Evolutionary conservation across 148 eudicot species (phyloP).

Genomic region (Rhododendron griersonianum): DNA sequence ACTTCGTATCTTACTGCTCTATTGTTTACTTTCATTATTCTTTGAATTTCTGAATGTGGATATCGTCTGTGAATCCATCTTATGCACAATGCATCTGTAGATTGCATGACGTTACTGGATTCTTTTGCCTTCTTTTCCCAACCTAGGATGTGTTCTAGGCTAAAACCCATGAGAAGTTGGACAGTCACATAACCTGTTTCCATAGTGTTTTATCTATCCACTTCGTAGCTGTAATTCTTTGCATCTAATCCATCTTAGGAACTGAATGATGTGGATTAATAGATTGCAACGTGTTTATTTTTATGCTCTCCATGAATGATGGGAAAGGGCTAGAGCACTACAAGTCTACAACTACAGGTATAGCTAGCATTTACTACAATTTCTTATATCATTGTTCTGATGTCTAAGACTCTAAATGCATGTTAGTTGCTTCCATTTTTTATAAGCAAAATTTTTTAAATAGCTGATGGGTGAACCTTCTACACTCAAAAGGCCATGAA

Average conservation of each 20-base stretch:
- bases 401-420: neutral
- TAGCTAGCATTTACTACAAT: neutral
- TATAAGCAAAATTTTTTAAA: neutral
- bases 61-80: neutral
- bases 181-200: neutral
- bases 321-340: slow-evolving; percentile 83
- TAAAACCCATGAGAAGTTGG: neutral
- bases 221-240: too few relatives aligned
- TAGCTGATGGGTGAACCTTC: neutral
- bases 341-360: slow-evolving; percentile 97
- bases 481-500: neutral
- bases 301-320: too few relatives aligned
- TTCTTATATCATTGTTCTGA: neutral
- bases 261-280: too few relatives aligned
- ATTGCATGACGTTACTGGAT: neutral
- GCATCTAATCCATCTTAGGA: too few relatives aligned
- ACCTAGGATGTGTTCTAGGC: neutral
- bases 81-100: neutral
- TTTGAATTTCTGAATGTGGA: neutral
- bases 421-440: neutral
- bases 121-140: neutral
- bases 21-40: neutral
- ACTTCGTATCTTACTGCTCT: neutral
- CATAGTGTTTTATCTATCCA: neutral
- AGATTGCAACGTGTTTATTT: too few relatives aligned